Evolutionary conservation across 2,329 filamentous ascomycete species (phyloP).

Genomic region (Aspergillus tubingensis): DNA sequence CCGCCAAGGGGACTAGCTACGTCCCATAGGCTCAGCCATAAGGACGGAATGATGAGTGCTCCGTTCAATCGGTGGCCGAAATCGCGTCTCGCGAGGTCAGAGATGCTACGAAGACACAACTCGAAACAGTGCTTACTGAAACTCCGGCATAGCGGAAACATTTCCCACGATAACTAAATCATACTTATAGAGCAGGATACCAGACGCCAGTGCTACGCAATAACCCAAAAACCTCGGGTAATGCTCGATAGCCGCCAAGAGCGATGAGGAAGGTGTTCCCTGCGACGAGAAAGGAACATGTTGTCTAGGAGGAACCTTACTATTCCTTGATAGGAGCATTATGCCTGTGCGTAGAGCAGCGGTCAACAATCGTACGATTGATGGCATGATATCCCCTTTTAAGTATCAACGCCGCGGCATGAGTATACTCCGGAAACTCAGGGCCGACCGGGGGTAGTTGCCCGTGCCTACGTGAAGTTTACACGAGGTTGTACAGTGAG

Average conservation of each 20-base stretch:
- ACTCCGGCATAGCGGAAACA: slow-evolving; percentile 25
- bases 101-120: not conserved
- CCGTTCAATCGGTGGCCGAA: slow-evolving; percentile 36
- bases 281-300: not conserved
- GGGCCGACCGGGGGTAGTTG: not conserved
- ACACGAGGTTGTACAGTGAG: not conserved
- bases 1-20: slow-evolving; percentile 43
- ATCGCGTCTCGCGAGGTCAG: slow-evolving; percentile 20
- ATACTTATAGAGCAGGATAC: slow-evolving; percentile 36
- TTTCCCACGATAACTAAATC: slow-evolving; percentile 37
- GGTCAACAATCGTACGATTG: not conserved
- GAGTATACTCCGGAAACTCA: not conserved
- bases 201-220: slow-evolving; percentile 21
- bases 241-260: slow-evolving; percentile 7
- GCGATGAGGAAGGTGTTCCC: slow-evolving; percentile 1
- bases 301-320: not conserved
- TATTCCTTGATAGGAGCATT: not conserved
- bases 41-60: slow-evolving; percentile 43
- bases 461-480: not conserved
- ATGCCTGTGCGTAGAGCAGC: not conserved
- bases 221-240: slow-evolving; percentile 18
- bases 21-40: slow-evolving; percentile 51
- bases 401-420: not conserved
- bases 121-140: slow-evolving; percentile 16
- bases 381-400: not conserved